Evolutionary conservation across 163 green algal species (phyloP).

Genomic region (Chloromonas sp.): DNA sequence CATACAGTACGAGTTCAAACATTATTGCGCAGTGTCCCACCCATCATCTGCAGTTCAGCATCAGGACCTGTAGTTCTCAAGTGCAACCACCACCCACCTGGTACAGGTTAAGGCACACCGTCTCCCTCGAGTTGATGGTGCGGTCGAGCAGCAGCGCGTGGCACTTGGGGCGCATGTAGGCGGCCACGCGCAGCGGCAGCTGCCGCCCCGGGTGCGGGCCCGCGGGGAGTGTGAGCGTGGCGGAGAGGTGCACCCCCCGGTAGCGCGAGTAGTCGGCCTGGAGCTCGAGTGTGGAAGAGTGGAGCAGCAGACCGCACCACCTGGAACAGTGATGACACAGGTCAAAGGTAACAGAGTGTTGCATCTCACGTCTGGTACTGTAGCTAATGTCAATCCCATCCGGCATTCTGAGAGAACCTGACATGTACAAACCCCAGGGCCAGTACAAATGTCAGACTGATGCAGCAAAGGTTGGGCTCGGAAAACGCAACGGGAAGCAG

Average conservation of each 20-base stretch:
- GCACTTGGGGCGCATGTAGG: conserved; percentile 84
- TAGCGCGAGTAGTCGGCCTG: conserved; percentile 71
- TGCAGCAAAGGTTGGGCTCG: too few relatives aligned
- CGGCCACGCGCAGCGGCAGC: conserved; percentile 47
- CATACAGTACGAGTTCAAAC: too few relatives aligned
- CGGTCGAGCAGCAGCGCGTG: conserved; percentile 79
- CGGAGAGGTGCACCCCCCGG: background rate
- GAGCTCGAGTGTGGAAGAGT: conserved; percentile 64
- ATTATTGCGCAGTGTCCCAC: too few relatives aligned
- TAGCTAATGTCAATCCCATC: too few relatives aligned
- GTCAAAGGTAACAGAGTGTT: conserved; percentile 38
- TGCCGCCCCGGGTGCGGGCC: conserved; percentile 18
- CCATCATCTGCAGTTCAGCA: background rate
- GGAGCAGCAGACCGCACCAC: conserved; percentile 88
- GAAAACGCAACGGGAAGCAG: too few relatives aligned
- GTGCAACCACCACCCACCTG: conserved; percentile 36
- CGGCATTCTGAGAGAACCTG: too few relatives aligned
- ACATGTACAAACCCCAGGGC: too few relatives aligned
- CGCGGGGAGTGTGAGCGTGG: conserved; percentile 28
- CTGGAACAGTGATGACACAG: conserved; percentile 12
- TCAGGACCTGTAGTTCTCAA: background rate
- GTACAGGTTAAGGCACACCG: conserved; percentile 80
- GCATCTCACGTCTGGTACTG: background rate
- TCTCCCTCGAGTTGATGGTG: conserved; percentile 63
- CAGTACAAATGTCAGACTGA: too few relatives aligned